These are phyloP conservation scores for Macadamia tetraphylla DNA, from an alignment of 164 flowering plant species.

Conservation along the genomic window DNA sequence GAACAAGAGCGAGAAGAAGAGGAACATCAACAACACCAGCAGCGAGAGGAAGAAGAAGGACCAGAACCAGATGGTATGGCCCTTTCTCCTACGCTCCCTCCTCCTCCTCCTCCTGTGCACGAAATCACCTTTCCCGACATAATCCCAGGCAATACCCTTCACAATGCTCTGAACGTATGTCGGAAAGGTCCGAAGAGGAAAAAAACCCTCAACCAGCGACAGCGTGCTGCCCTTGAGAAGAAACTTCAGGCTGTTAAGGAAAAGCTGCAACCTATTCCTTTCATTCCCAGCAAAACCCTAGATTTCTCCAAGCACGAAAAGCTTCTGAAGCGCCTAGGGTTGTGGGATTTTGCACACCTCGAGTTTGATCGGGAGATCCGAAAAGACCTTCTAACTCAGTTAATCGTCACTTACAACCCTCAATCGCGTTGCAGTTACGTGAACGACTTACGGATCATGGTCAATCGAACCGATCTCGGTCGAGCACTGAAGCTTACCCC, in stretches of 20 bases:
- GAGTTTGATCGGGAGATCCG: slow-evolving; percentile 53
- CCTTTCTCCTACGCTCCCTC: slow-evolving; percentile 12
- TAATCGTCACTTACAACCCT: slow-evolving; percentile 43
- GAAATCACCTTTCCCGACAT: slow-evolving; percentile 2
- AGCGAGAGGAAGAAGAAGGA: slow-evolving; percentile 8
- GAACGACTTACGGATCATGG: slow-evolving; percentile 34
- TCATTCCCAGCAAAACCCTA: slow-evolving; percentile 43
- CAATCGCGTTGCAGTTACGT: slow-evolving; percentile 36
- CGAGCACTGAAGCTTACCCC: slow-evolving; percentile 67
- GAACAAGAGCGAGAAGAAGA: neutral
- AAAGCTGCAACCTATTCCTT: slow-evolving; percentile 52
- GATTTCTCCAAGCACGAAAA: slow-evolving; percentile 55
- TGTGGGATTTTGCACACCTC: slow-evolving; percentile 80
- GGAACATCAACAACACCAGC: slow-evolving; percentile 4
- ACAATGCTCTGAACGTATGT: slow-evolving; percentile 2
- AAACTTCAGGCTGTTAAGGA: slow-evolving; percentile 29
- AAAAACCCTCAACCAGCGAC: slow-evolving; percentile 15
- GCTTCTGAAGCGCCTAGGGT: slow-evolving; percentile 47
- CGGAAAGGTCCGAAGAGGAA: slow-evolving; percentile 36
- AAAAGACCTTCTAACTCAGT: slow-evolving; percentile 44
- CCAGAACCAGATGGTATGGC: slow-evolving; percentile 22
- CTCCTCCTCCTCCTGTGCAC: slow-evolving; percentile 3
- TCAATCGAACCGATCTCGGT: slow-evolving; percentile 62
- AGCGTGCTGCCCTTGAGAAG: slow-evolving; percentile 30
- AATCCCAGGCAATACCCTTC: slow-evolving; percentile 10